Evolutionary conservation across 148 eudicot genomes (phyloP).

Genomic region (Rhododendron simsii): DNA sequence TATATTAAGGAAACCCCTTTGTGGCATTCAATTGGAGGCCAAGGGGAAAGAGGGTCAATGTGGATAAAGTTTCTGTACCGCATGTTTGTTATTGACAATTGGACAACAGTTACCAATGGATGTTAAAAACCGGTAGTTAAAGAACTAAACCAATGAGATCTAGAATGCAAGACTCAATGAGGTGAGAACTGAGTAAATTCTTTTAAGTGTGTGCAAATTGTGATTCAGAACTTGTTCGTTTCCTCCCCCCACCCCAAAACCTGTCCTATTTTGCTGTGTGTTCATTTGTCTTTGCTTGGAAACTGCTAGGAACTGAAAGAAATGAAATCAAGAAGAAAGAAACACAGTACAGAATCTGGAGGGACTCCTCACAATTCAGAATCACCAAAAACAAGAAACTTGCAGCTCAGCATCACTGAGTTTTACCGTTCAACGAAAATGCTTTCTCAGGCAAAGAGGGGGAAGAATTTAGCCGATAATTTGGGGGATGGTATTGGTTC

Average conservation of each 20-base stretch:
- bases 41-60: not conserved
- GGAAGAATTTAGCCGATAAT: slow-evolving; percentile 17
- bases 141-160: not conserved
- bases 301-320: slow-evolving; percentile 50
- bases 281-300: not conserved
- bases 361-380: slow-evolving; percentile 29
- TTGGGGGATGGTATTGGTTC: slow-evolving; percentile 12
- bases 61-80: not conserved
- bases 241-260: not conserved
- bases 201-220: not conserved
- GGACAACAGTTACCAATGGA: not conserved
- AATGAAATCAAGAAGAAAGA: slow-evolving; percentile 41
- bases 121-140: not conserved
- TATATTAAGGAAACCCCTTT: not conserved
- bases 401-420: slow-evolving; percentile 67
- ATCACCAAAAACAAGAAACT: slow-evolving; percentile 28
- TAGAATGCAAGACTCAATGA: not conserved
- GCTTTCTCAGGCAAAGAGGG: slow-evolving; percentile 21
- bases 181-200: not conserved
- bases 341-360: slow-evolving; percentile 15
- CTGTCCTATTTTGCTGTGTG: not conserved
- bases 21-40: not conserved
- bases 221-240: not conserved
- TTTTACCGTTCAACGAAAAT: slow-evolving; percentile 68
- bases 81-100: not conserved